These are phyloP conservation scores for Wickerhamiella sergipiensis DNA, from an alignment of 805 yeast genomes.

Conservation along the genomic window DNA sequence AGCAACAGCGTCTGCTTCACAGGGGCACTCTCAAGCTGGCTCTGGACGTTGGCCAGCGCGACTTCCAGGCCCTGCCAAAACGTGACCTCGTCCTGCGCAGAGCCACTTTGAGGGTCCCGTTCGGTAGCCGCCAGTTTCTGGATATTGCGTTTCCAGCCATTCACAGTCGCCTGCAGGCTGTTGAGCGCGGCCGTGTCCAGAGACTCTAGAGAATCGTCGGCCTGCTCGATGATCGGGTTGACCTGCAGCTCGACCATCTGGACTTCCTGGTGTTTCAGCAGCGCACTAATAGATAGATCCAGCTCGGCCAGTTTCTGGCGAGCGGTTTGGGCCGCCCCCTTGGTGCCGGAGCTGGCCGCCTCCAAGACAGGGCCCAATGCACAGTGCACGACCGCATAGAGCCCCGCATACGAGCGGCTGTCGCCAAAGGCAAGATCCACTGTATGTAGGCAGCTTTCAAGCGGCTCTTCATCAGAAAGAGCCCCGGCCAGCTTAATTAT, in stretches of 20 bases:
- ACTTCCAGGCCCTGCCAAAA: constrained; percentile 68
- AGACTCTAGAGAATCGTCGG: constrained; percentile 26
- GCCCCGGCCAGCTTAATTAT: constrained; percentile 7
- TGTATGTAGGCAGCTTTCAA: background rate
- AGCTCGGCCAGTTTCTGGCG: constrained; percentile 32
- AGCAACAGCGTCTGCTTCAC: constrained; percentile 45
- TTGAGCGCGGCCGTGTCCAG: constrained; percentile 49
- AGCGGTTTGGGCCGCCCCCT: constrained; percentile 4
- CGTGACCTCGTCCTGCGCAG: constrained; percentile 52
- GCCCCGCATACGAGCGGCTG: constrained; percentile 16
- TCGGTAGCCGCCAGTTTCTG: constrained; percentile 41
- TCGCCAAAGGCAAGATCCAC: background rate
- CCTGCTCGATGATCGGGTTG: constrained; percentile 9
- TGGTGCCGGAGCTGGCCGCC: constrained; percentile 15
- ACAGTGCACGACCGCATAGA: constrained; percentile 44
- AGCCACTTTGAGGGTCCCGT: constrained; percentile 42
- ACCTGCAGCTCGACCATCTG: constrained; percentile 33
- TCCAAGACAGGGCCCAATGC: constrained; percentile 66
- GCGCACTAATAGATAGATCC: constrained; percentile 48
- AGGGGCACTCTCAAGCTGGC: constrained; percentile 43
- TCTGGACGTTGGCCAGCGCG: constrained; percentile 40
- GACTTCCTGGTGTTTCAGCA: constrained; percentile 51
- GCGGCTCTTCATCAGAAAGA: constrained; percentile 2
- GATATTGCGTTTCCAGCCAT: constrained; percentile 57
- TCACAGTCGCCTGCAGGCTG: constrained; percentile 52